These are phyloP conservation scores for Cornus controversa DNA, from an alignment of 148 eudicot genomes.

Conservation along the genomic window DNA sequence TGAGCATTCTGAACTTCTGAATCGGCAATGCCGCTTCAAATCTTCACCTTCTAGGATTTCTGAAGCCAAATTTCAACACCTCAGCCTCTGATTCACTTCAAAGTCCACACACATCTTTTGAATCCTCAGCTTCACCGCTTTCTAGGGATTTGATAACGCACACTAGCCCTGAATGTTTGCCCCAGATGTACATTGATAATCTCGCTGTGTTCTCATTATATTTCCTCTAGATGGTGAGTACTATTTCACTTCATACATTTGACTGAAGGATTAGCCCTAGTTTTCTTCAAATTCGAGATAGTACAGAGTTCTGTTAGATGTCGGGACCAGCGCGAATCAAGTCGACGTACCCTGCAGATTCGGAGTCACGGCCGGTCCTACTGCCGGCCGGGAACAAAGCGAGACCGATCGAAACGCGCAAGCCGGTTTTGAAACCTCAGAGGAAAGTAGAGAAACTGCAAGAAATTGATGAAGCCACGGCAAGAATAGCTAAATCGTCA, in stretches of 20 bases:
- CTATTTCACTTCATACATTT: too few relatives aligned
- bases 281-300: neutral
- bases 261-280: constrained; percentile 3
- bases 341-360: constrained; percentile 44
- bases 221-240: neutral
- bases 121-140: neutral
- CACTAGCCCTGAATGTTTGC: too few relatives aligned
- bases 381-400: constrained; percentile 67
- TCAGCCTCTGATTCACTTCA: neutral
- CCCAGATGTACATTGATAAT: neutral
- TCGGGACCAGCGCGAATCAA: constrained; percentile 53
- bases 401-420: constrained; percentile 44
- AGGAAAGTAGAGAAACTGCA: constrained; percentile 40
- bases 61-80: neutral
- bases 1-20: neutral
- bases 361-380: constrained; percentile 54
- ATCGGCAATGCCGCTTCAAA: constrained; percentile 16
- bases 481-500: constrained; percentile 34
- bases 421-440: constrained; percentile 38
- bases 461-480: constrained; percentile 27
- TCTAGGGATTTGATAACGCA: constrained; percentile 6
- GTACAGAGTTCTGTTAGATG: constrained; percentile 38
- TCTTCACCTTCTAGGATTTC: neutral
- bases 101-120: neutral
- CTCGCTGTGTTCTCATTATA: neutral